Conservation (phyloP, 192 early-diverging fungal species). For the Coemansia sp. region DNA sequence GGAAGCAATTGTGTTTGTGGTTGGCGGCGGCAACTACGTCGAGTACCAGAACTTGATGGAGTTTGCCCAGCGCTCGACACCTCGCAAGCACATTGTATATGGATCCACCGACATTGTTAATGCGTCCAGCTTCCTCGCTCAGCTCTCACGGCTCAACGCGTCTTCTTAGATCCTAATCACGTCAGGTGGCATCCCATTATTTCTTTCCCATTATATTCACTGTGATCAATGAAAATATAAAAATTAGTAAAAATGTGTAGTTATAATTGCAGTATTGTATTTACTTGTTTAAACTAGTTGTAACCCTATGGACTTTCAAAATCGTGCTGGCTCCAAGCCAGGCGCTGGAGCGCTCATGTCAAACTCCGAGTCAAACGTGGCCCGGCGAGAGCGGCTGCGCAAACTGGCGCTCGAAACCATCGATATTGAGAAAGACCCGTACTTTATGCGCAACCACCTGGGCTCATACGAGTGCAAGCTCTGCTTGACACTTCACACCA, state of each 20-base stretch:
- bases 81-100: conserved; percentile 84
- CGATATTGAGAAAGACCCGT: conserved; percentile 93
- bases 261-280: background rate
- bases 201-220: background rate
- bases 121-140: conserved; percentile 75
- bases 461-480: conserved; percentile 82
- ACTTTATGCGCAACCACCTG: conserved; percentile 93
- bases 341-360: conserved; percentile 87
- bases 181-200: background rate
- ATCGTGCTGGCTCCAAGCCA: conserved; percentile 88
- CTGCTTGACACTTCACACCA: conserved; percentile 81
- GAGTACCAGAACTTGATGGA: conserved; percentile 97
- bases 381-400: conserved; percentile 90
- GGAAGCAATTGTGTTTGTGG: conserved; percentile 96
- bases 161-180: background rate
- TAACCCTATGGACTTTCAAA: conserved; percentile 69
- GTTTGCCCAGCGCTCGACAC: conserved; percentile 68
- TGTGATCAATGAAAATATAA: no score
- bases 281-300: background rate
- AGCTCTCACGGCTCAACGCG: conserved; percentile 67
- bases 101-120: conserved; percentile 90
- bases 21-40: conserved; percentile 97
- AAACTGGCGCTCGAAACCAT: conserved; percentile 95
- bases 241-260: no score
- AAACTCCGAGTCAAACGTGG: conserved; percentile 81